These are phyloP conservation scores for Alloteropsis semialata DNA, from an alignment of 176 grass and related monocot species.

Conservation along the genomic window DNA sequence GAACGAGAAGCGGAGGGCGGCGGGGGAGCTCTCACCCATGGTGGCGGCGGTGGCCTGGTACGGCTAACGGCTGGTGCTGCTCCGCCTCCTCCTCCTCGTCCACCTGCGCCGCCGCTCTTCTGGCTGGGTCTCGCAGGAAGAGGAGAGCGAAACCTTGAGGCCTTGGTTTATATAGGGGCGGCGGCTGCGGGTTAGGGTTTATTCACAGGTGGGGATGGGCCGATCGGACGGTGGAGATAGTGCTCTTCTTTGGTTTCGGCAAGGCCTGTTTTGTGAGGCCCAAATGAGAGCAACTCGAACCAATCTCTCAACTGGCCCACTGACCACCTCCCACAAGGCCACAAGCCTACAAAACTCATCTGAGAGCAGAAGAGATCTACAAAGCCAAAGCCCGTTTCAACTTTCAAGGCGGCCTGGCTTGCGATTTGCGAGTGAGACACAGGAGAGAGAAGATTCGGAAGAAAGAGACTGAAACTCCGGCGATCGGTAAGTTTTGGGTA, in stretches of 20 bases:
- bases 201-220: neutral
- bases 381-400: too few species aligned
- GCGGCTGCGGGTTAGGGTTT: constrained; percentile 19
- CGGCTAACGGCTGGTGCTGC: neutral
- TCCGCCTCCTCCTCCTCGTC: constrained; percentile 10
- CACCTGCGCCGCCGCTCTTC: constrained; percentile 37
- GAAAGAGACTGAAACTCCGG: too few species aligned
- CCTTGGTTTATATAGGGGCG: neutral
- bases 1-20: neutral
- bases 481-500: too few species aligned
- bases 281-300: too few species aligned
- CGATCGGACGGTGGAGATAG: neutral
- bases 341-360: too few species aligned
- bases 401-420: too few species aligned
- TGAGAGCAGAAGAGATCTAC: too few species aligned
- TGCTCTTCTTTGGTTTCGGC: neutral
- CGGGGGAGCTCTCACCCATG: constrained; percentile 29
- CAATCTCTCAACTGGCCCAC: too few species aligned
- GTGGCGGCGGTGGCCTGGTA: constrained; percentile 7
- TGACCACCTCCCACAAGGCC: too few species aligned
- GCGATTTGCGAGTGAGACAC: too few species aligned
- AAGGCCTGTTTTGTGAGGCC: neutral
- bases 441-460: too few species aligned
- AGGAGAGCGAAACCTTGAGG: constrained; percentile 14
- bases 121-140: constrained; percentile 3